Evolutionary conservation across 306 rosid genomes (phyloP).

Genomic region (Adenanthera pavonina): DNA sequence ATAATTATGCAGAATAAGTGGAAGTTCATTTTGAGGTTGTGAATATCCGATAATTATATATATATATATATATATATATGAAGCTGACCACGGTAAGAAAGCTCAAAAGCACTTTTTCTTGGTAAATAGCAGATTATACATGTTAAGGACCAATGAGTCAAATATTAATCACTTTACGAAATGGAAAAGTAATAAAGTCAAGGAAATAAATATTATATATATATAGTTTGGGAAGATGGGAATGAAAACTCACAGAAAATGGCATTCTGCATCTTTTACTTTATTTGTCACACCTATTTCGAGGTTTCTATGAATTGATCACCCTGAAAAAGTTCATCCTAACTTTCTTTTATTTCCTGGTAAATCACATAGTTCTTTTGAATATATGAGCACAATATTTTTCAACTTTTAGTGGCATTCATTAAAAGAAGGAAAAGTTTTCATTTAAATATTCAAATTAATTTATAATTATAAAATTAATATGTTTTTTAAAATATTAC

Average conservation of each 20-base stretch:
- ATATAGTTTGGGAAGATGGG: constrained; percentile 5
- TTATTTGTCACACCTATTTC: not conserved
- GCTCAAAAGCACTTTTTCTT: not conserved
- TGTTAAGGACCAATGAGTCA: not conserved
- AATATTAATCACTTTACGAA: not conserved
- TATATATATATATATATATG: too few relatives aligned
- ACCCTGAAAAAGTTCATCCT: not conserved
- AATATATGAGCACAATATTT: not conserved
- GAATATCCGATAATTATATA: not conserved
- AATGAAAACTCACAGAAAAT: not conserved
- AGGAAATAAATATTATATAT: constrained; percentile 32
- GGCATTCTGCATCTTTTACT: not conserved
- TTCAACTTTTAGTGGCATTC: not conserved
- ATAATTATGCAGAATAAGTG: not conserved
- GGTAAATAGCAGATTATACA: not conserved
- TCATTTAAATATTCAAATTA: too few relatives aligned
- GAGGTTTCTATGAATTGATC: not conserved
- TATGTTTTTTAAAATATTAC: too few relatives aligned
- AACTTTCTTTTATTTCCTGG: not conserved
- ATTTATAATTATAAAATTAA: too few relatives aligned
- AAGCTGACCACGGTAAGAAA: not conserved
- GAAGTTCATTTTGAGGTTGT: not conserved
- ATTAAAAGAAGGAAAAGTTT: too few relatives aligned
- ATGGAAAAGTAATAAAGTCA: not conserved
- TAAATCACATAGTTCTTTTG: not conserved